Conservation (phyloP, 441 rosid genomes). For the Arabidopsis lyrata region DNA sequence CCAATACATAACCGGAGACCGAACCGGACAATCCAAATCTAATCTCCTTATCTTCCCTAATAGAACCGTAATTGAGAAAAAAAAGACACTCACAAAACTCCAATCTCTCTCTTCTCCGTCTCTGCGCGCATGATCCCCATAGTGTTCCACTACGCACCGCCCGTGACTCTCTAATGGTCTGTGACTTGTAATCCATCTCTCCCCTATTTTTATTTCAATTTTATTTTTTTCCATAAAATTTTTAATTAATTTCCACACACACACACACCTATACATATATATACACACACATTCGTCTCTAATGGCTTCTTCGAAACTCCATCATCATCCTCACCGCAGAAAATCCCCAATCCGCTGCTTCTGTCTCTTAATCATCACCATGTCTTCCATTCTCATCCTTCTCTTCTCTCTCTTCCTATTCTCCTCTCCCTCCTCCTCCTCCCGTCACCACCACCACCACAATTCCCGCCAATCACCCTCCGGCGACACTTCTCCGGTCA, state of each 20-base stretch:
- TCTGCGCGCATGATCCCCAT: constrained; percentile 46
- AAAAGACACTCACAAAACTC: constrained; percentile 27
- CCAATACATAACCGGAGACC: constrained; percentile 11
- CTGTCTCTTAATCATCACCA: constrained; percentile 35
- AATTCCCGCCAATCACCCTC: constrained; percentile 22
- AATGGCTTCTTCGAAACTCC: constrained; percentile 41
- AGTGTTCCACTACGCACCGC: constrained; percentile 43
- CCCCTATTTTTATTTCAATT: background rate
- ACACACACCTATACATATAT: constrained; percentile 14
- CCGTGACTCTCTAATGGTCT: constrained; percentile 46
- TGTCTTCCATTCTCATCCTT: constrained; percentile 50
- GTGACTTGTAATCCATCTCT: constrained; percentile 39
- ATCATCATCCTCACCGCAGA: constrained; percentile 29
- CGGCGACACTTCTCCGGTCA: background rate
- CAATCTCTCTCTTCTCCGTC: constrained; percentile 31
- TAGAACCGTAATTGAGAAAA: constrained; percentile 15
- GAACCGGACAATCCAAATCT: constrained; percentile 24
- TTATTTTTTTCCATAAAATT: background rate
- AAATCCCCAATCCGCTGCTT: constrained; percentile 23
- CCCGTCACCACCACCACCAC: constrained; percentile 26
- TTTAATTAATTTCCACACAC: constrained; percentile 8
- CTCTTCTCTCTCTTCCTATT: constrained; percentile 46
- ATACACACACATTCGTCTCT: constrained; percentile 9
- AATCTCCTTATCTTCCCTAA: constrained; percentile 2
- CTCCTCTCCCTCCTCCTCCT: constrained; percentile 38